A percentile compares a stretch with the other conserved stretches of the same genome.
Evolutionary conservation across 1,139 yeast genomes (phyloP).

Genomic region (Taphrina deformans): DNA sequence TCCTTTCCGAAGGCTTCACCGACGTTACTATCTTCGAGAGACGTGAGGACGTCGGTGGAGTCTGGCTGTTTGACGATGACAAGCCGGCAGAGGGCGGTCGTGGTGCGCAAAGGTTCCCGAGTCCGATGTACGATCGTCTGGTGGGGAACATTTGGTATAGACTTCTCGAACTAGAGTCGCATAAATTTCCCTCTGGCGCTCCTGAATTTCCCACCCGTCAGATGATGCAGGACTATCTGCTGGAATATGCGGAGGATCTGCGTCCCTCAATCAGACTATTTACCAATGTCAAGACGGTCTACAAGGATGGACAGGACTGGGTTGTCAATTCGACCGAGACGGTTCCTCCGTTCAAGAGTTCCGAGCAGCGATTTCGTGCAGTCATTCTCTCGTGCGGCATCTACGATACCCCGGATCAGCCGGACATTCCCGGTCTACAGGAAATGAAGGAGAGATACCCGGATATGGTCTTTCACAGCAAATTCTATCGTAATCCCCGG

Average conservation of each 20-base stretch:
- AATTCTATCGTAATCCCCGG: conserved; percentile 56
- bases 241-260: conserved; percentile 45
- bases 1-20: conserved; percentile 52
- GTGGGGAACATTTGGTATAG: conserved; percentile 18
- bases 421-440: conserved; percentile 56
- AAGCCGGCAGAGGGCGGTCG: conserved; percentile 9
- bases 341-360: conserved; percentile 49
- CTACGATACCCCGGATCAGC: conserved; percentile 42
- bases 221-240: conserved; percentile 53
- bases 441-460: conserved; percentile 54
- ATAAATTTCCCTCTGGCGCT: conserved; percentile 1
- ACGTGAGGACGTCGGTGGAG: conserved; percentile 54
- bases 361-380: conserved; percentile 42
- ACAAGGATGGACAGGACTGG: conserved; percentile 54
- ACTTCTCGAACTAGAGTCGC: not conserved
- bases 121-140: conserved; percentile 37
- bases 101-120: conserved; percentile 29
- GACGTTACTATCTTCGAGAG: conserved; percentile 55
- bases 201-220: conserved; percentile 10
- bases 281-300: conserved; percentile 38
- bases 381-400: conserved; percentile 21
- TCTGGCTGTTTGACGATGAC: conserved; percentile 48
- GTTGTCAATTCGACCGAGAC: conserved; percentile 47
- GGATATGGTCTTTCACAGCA: conserved; percentile 58
- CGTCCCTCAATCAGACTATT: not conserved